phyloP scores from a whole-genome alignment of 208 protist genomes.

The Wallacemonas sp. region DNA sequence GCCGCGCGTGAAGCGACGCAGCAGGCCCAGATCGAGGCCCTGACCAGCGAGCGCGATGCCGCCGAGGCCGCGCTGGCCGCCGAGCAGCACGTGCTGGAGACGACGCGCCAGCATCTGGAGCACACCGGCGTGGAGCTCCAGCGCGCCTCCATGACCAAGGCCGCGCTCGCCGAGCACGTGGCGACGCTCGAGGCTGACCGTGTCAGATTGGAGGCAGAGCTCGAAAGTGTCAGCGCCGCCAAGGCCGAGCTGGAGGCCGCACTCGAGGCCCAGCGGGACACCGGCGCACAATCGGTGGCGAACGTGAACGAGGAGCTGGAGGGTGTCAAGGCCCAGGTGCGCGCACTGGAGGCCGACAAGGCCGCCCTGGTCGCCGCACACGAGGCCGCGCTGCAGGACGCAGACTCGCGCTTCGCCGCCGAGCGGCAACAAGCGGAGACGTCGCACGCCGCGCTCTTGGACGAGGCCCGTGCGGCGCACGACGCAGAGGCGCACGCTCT shows the following conservation, averaged over 20 bases:
- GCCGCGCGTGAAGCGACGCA: not conserved
- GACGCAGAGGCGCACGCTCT: not conserved
- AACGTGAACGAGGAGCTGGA: no score
- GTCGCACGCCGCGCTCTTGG: not conserved
- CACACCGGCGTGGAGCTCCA: not conserved
- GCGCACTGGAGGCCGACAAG: no score
- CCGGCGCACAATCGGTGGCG: no score
- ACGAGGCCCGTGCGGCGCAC: not conserved
- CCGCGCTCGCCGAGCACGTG: not conserved
- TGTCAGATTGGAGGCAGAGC: not conserved
- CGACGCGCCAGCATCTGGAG: not conserved
- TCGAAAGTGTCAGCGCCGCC: not conserved
- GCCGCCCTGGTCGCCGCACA: not conserved
- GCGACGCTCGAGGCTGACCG: not conserved
- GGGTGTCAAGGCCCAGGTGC: no score
- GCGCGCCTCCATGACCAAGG: not conserved
- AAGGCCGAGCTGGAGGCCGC: not conserved
- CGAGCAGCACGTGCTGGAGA: not conserved
- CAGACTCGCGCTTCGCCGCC: not conserved
- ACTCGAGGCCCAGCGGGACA: not conserved
- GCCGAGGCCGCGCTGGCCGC: constrained; percentile 2
- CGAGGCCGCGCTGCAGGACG: not conserved
- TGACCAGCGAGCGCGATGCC: not conserved
- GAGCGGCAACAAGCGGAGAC: not conserved
- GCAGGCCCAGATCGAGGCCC: not conserved